Conservation (phyloP, 2,329 filamentous ascomycete genomes). For the Claviceps pazoutovae region DNA sequence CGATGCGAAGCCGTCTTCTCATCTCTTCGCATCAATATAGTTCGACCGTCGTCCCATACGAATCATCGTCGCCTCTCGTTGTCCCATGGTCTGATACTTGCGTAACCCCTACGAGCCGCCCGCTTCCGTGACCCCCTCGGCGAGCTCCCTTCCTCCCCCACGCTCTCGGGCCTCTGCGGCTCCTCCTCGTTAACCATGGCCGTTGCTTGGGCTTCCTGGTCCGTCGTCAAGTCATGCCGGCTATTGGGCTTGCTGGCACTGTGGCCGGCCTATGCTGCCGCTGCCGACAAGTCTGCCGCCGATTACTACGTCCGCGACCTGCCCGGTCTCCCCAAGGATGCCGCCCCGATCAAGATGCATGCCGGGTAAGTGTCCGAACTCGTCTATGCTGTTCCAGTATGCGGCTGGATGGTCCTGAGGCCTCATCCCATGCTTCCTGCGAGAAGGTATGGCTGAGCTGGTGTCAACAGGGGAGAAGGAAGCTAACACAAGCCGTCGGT, state of each 20-base stretch:
- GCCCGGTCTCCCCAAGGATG: slow-evolving; percentile 62
- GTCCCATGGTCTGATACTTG: not conserved
- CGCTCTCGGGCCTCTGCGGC: not conserved
- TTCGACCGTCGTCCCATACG: not conserved
- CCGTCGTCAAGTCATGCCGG: slow-evolving; percentile 5
- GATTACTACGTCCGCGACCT: slow-evolving; percentile 84
- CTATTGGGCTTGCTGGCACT: slow-evolving; percentile 25
- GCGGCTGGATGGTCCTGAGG: not conserved
- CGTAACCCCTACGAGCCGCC: not conserved
- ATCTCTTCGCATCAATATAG: not conserved
- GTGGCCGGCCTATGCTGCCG: slow-evolving; percentile 23
- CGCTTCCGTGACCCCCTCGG: not conserved
- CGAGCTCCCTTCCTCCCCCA: not conserved
- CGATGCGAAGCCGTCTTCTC: not conserved
- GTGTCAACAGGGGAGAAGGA: not conserved
- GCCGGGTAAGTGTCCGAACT: slow-evolving; percentile 56
- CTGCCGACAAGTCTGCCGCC: slow-evolving; percentile 29
- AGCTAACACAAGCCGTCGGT: not conserved
- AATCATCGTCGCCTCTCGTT: not conserved
- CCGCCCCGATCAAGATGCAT: slow-evolving; percentile 85
- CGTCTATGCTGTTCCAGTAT: not conserved
- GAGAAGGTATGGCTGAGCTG: not conserved
- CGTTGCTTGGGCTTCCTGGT: slow-evolving; percentile 1
- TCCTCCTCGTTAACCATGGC: slow-evolving; percentile 2
- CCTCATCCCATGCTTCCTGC: not conserved